A percentile compares a stretch with the other conserved stretches of the same genome.
These are phyloP conservation scores for Leishmania arabica DNA, from an alignment of 208 protist genomes.

Conservation along the genomic window DNA sequence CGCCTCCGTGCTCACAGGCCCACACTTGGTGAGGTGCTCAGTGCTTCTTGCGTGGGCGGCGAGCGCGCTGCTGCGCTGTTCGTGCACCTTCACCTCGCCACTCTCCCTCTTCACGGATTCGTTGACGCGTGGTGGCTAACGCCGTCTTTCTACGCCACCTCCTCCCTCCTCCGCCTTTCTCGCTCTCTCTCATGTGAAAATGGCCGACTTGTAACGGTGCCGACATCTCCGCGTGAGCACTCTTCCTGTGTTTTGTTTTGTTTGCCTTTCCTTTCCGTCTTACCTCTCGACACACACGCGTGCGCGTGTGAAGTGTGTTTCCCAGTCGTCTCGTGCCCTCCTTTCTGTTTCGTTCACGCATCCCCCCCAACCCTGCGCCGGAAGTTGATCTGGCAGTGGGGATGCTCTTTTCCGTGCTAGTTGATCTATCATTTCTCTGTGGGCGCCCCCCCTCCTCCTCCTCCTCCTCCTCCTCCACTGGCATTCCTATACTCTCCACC, in stretches of 20 bases:
- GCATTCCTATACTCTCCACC: neutral
- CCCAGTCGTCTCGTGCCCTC: neutral
- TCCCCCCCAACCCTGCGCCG: neutral
- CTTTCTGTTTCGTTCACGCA: neutral
- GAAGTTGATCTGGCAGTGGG: neutral
- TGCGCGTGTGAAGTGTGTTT: neutral
- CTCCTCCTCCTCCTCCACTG: neutral
- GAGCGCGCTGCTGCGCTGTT: neutral
- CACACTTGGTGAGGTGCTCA: neutral
- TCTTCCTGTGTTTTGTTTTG: neutral
- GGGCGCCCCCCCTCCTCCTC: neutral
- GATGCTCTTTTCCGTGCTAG: neutral
- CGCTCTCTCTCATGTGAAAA: neutral
- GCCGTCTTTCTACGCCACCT: slow-evolving; percentile 1
- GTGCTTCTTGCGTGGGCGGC: neutral
- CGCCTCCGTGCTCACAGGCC: neutral
- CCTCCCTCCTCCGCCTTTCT: neutral
- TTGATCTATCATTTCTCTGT: neutral
- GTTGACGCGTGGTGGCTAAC: neutral
- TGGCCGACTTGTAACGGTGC: too few relatives aligned
- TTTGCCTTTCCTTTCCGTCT: neutral
- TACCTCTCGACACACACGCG: neutral
- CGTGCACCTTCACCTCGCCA: slow-evolving; percentile 1
- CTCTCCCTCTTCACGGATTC: slow-evolving; percentile 12
- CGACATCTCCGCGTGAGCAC: neutral